Evolutionary conservation across 2,329 filamentous ascomycete species (phyloP).

Genomic region (Shiraia sp.): DNA sequence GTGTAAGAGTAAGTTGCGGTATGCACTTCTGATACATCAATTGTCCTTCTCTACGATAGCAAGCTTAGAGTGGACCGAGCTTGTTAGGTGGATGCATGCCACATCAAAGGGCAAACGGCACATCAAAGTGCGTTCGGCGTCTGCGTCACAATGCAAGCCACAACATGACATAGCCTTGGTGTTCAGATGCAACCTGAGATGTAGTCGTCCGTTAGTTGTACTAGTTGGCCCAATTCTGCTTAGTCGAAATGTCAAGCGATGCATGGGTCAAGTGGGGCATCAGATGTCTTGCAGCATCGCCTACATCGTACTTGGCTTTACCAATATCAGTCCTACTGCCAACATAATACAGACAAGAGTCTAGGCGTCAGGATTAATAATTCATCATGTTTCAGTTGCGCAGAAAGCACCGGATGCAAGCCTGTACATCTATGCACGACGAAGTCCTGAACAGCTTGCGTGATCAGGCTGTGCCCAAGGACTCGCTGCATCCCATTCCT

Average conservation of each 20-base stretch:
- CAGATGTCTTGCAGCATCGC: constrained; percentile 1
- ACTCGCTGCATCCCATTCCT: constrained; percentile 10
- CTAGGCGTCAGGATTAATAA: not conserved
- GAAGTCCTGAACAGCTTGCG: constrained; percentile 1
- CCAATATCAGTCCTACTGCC: not conserved
- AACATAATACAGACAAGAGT: not conserved
- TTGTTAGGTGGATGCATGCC: not conserved
- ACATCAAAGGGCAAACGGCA: constrained; percentile 3
- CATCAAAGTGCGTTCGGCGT: not conserved
- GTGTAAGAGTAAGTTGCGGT: too few species aligned
- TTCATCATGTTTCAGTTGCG: not conserved
- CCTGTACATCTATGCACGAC: constrained; percentile 7
- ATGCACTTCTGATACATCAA: not conserved
- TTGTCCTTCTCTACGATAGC: not conserved
- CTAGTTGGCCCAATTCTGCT: not conserved
- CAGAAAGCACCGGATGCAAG: constrained; percentile 4
- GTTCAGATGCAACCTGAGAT: not conserved
- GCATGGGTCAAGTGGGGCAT: constrained; percentile 8
- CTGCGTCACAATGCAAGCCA: not conserved
- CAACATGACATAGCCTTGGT: not conserved
- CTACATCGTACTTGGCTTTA: not conserved
- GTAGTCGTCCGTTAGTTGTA: constrained; percentile 4
- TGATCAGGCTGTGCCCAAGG: constrained; percentile 13
- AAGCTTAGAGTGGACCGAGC: not conserved
- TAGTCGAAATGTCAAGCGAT: constrained; percentile 1